A percentile compares a stretch with the other conserved stretches of the same genome.
Conservation (phyloP, 768 basidiomycete species). For the Hypholoma fasciculare region DNA sequence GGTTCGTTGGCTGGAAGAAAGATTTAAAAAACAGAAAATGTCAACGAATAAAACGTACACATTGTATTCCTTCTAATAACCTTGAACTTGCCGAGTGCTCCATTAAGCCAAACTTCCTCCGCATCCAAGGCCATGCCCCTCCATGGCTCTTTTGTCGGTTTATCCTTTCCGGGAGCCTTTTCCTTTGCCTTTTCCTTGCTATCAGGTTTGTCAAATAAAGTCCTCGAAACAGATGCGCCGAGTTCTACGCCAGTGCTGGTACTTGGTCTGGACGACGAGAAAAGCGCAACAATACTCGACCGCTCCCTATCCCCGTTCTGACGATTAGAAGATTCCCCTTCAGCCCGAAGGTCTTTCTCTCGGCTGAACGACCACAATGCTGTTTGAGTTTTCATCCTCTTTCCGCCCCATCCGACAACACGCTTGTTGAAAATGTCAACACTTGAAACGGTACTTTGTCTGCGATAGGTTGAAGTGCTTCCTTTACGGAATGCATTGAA, state of each 20-base stretch:
- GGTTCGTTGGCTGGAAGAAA: constrained; percentile 42
- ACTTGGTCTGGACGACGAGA: constrained; percentile 28
- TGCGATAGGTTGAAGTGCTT: constrained; percentile 27
- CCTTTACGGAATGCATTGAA: constrained; percentile 20
- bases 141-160: constrained; percentile 32
- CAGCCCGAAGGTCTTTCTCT: constrained; percentile 41
- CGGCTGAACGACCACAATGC: constrained; percentile 61
- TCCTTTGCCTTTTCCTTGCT: constrained; percentile 11
- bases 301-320: constrained; percentile 15
- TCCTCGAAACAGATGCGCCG: constrained; percentile 2
- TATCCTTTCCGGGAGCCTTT: constrained; percentile 23
- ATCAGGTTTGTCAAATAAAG: constrained; percentile 15
- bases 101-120: constrained; percentile 70
- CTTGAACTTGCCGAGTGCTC: constrained; percentile 62
- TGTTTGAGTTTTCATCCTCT: constrained; percentile 41
- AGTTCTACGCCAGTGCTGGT: constrained; percentile 22
- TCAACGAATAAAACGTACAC: constrained; percentile 27
- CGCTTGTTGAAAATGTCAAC: constrained; percentile 41
- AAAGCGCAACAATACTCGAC: constrained; percentile 25
- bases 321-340: constrained; percentile 9
- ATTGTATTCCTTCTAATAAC: constrained; percentile 49
- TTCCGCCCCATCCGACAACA: constrained; percentile 42
- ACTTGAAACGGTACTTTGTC: constrained; percentile 45
- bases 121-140: constrained; percentile 50
- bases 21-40: not conserved